These are phyloP conservation scores for Melaleuca alternifolia DNA, from an alignment of 345 rosid species.

Conservation along the genomic window DNA sequence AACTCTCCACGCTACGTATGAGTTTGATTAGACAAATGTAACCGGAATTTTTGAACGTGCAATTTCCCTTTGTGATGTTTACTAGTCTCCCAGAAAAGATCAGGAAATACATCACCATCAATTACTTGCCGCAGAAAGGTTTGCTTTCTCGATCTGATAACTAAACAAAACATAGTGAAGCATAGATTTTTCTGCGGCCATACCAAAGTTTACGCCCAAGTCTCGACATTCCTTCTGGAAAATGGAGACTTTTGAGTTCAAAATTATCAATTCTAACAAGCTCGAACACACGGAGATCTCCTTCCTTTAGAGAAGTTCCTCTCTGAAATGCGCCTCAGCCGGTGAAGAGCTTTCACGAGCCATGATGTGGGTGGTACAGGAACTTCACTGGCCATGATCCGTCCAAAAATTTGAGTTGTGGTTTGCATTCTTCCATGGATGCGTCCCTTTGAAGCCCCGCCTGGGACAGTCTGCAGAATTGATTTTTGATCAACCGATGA, in stretches of 20 bases:
- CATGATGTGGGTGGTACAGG: too few species aligned
- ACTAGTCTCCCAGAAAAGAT: not conserved
- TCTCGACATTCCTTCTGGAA: not conserved
- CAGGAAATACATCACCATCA: not conserved
- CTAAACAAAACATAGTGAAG: not conserved
- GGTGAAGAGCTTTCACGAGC: too few species aligned
- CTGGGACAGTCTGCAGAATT: too few species aligned
- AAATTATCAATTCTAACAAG: too few species aligned
- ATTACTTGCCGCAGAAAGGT: not conserved
- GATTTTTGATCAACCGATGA: too few species aligned
- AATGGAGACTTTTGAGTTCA: not conserved
- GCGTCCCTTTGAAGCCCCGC: too few species aligned
- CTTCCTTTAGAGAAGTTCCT: too few species aligned
- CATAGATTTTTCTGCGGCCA: not conserved
- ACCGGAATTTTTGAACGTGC: not conserved
- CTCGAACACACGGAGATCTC: too few species aligned
- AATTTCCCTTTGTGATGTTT: not conserved
- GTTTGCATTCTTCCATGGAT: too few species aligned
- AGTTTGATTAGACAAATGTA: not conserved
- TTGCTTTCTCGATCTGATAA: not conserved
- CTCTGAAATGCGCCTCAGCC: too few species aligned
- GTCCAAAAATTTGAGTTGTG: too few species aligned
- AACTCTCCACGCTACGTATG: not conserved
- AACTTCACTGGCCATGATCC: too few species aligned
- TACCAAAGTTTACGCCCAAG: rapidly evolving